Conservation (phyloP, 345 rosid species). For the Populus davidiana region DNA sequence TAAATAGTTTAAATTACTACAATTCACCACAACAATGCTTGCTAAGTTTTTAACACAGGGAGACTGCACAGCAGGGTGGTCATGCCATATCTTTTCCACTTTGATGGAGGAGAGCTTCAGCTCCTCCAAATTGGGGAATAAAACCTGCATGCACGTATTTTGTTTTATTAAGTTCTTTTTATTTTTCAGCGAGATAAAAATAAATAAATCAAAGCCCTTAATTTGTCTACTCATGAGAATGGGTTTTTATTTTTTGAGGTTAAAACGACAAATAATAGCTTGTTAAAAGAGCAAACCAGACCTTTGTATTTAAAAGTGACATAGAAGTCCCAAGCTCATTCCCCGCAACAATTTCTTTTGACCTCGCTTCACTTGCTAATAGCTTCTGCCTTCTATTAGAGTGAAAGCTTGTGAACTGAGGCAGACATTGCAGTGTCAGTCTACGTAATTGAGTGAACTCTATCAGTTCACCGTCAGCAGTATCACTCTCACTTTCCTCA, state of each 20-base stretch:
- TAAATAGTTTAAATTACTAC: slow-evolving; percentile 9
- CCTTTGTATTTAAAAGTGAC: slow-evolving; percentile 3
- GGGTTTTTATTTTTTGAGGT: background rate
- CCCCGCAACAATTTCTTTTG: background rate
- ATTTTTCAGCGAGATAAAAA: background rate
- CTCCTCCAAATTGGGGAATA: background rate
- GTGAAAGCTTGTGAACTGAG: background rate
- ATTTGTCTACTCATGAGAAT: too few relatives aligned
- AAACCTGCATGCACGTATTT: slow-evolving; percentile 8
- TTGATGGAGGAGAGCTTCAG: background rate
- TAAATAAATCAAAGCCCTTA: too few relatives aligned
- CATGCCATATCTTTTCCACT: slow-evolving; percentile 6
- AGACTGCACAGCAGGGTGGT: background rate
- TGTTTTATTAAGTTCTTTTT: background rate
- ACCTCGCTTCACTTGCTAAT: background rate
- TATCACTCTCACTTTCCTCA: background rate
- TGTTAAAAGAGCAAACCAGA: background rate
- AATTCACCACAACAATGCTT: background rate
- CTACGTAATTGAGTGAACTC: background rate
- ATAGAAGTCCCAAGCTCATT: background rate
- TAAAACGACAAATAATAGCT: too few relatives aligned
- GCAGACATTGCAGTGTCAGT: background rate
- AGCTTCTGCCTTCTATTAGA: background rate
- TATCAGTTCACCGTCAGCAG: background rate
- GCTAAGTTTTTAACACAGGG: slow-evolving; percentile 1